phyloP scores from a whole-genome alignment of 2,329 filamentous ascomycete species.

The Cercospora zeae-maydis region DNA sequence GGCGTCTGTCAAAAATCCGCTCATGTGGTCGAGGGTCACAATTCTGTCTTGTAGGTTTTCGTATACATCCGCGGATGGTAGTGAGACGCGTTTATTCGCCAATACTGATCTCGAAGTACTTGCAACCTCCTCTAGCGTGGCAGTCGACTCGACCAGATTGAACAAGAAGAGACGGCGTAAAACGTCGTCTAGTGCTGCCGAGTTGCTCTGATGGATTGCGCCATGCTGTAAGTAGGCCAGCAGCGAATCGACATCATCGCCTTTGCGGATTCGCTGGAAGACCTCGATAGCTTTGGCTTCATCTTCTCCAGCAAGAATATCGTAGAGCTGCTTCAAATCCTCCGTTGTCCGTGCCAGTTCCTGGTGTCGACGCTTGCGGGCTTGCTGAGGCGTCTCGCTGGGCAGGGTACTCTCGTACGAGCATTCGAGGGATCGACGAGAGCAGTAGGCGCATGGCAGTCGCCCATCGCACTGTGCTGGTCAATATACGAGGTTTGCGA shows the following conservation, averaged over 20 bases:
- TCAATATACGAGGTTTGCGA: not conserved
- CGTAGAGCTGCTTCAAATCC: constrained; percentile 6
- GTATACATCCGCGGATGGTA: not conserved
- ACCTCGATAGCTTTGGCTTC: not conserved
- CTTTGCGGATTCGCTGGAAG: constrained; percentile 7
- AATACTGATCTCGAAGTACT: not conserved
- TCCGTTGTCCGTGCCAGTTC: not conserved
- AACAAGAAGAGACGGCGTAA: constrained; percentile 2
- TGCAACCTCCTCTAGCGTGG: constrained; percentile 1
- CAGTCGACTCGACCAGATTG: constrained; percentile 7
- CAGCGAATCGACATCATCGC: constrained; percentile 5
- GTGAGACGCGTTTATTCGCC: not conserved
- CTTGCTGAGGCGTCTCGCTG: constrained; percentile 8
- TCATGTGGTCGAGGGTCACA: constrained; percentile 1
- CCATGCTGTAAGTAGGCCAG: constrained; percentile 1
- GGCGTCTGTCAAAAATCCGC: not conserved
- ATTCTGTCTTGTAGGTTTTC: not conserved
- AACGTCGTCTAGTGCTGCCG: not conserved
- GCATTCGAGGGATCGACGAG: constrained; percentile 6
- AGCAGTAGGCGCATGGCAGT: constrained; percentile 5
- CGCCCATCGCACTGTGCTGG: constrained; percentile 2
- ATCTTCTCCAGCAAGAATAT: constrained; percentile 5
- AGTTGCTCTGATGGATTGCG: not conserved
- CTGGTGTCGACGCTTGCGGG: not conserved
- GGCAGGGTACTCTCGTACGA: constrained; percentile 5